Evolutionary conservation across 495 filamentous ascomycete species (phyloP).

Genomic region (Evernia prunastri): DNA sequence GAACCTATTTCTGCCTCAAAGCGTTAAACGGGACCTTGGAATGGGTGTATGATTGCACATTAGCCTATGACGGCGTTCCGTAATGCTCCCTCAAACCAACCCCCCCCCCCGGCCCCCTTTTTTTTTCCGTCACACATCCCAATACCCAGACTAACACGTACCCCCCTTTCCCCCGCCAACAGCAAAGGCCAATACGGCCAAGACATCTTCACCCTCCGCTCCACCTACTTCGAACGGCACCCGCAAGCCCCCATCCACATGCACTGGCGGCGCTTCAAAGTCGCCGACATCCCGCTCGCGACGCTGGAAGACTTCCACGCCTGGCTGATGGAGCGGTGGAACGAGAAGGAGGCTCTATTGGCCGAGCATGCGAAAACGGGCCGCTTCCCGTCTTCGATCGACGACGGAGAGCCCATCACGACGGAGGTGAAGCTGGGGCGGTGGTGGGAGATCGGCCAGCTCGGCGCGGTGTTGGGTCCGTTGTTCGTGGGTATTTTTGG

Average conservation of each 20-base stretch:
- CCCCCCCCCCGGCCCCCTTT: no score
- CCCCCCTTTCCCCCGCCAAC: background rate
- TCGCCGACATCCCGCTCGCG: constrained; percentile 51
- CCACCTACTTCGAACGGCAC: constrained; percentile 54
- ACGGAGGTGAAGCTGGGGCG: constrained; percentile 46
- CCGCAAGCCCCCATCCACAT: constrained; percentile 57
- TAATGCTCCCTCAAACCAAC: constrained; percentile 41
- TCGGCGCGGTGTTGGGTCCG: background rate
- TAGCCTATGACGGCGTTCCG: constrained; percentile 61
- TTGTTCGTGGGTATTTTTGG: background rate
- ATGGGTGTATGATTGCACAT: constrained; percentile 67
- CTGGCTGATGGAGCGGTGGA: constrained; percentile 54
- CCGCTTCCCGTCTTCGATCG: constrained; percentile 49
- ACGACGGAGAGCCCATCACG: constrained; percentile 43
- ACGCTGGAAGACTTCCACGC: constrained; percentile 48
- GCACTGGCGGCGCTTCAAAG: constrained; percentile 57
- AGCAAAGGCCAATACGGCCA: constrained; percentile 55
- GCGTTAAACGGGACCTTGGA: constrained; percentile 63
- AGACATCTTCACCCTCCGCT: constrained; percentile 56
- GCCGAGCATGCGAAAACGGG: constrained; percentile 51
- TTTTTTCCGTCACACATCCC: no score
- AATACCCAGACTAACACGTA: no score
- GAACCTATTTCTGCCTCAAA: constrained; percentile 63
- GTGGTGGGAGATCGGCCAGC: constrained; percentile 41
- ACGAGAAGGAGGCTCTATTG: constrained; percentile 55